Evolutionary conservation across 2,329 filamentous ascomycete genomes (phyloP), one percentile per base, ranked within the genome.

Genomic region (Fusarium sp.): DNA sequence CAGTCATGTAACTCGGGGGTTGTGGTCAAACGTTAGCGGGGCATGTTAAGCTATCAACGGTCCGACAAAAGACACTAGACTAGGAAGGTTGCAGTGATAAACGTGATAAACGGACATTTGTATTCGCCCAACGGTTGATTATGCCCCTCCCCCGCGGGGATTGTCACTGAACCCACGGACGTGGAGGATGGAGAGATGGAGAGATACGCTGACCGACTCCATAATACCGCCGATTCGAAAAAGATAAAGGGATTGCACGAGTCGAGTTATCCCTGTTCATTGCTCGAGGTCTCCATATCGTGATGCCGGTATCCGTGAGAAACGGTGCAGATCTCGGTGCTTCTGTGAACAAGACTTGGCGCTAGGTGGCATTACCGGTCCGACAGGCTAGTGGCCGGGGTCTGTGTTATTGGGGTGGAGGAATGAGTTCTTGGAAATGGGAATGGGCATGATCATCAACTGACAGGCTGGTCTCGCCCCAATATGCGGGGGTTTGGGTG

Each of bases 321-420:
- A 70, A 70, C 61, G 66, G 66, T 61, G 66, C 48, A 51, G 66
- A 42, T 56, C 56, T 70, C 68, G 66, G 68, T 61, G 61, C 22
- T 55, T 61, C 54, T 56, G 24, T 10, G 6, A 45, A 55, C 36
- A 50, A 70, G 66, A 48, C 42, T 56, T 35, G 33, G n/a, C 41
- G 60, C 68, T 70, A 70, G 54, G 60, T 53, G 47, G 12, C 6
- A n/a, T 22, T 45, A 28, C 56, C 68, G 68, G 68, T 18, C 68
- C 68, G 68, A 71, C 61, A 71, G 44, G 31, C n/a, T 60, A 39
- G 22, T 20, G 30, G 16, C 28, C 26, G 26, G 33, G 35, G 30
- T n/a, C n/a, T 24, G 36, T 28, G 51, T 24, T 41, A 31, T 50
- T 54, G 58, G 26, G 38, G 35, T 53, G 28, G 57, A 39, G 44